These are phyloP conservation scores for Clarireedia homoeocarpa DNA, from an alignment of 2,329 filamentous ascomycete species.

Conservation along the genomic window DNA sequence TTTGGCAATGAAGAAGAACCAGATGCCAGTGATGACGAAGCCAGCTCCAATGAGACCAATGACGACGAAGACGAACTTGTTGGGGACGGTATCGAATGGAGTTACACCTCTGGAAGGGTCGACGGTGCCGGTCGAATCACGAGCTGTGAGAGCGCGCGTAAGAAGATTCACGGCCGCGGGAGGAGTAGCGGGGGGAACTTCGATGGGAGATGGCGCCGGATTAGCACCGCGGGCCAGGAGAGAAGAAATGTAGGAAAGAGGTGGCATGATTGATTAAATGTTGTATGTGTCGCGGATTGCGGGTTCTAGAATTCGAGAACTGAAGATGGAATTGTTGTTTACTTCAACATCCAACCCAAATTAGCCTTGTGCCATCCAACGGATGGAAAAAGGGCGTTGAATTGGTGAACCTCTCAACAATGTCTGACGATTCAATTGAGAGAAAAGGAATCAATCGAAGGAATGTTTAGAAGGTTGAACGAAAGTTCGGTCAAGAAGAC, in stretches of 20 bases:
- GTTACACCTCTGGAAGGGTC: slow-evolving; percentile 42
- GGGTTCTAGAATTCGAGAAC: neutral
- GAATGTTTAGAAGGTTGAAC: neutral
- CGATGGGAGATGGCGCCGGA: neutral
- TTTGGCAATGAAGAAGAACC: slow-evolving; percentile 99
- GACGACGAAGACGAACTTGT: slow-evolving; percentile 69
- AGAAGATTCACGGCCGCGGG: neutral
- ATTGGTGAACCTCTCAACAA: neutral
- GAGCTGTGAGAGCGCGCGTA: slow-evolving; percentile 8
- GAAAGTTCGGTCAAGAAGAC: neutral
- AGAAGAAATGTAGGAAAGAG: slow-evolving; percentile 20
- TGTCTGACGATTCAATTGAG: neutral
- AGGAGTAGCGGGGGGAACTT: neutral
- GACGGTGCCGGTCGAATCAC: slow-evolving; percentile 8
- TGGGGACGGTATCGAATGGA: slow-evolving; percentile 43
- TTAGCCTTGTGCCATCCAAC: slow-evolving; percentile 1
- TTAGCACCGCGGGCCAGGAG: slow-evolving; percentile 17
- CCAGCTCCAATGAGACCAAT: slow-evolving; percentile 76
- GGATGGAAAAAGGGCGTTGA: neutral
- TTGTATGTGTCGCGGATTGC: neutral
- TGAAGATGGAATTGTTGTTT: neutral
- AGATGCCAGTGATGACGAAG: slow-evolving; percentile 70
- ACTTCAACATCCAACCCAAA: slow-evolving; percentile 6
- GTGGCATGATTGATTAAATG: slow-evolving; percentile 21
- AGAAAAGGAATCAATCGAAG: neutral